phyloP scores from a whole-genome alignment of 2,329 filamentous ascomycete genomes.

The Achaetomium macrosporum region DNA sequence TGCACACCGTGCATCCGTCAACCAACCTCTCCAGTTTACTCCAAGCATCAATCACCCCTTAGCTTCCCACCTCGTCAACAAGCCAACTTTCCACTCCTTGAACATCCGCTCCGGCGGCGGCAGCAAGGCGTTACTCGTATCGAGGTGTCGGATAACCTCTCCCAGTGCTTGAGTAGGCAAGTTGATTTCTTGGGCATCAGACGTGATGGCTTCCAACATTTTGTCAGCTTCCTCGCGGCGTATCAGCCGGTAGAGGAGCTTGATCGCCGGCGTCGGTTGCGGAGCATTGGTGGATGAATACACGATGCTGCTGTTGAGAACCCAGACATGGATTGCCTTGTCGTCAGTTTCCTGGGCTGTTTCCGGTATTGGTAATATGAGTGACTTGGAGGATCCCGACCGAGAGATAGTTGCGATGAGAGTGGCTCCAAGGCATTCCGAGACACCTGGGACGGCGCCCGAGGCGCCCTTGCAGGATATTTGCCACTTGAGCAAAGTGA shows the following conservation, averaged over 20 bases:
- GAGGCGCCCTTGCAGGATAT: constrained; percentile 36
- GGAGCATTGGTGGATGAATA: constrained; percentile 40
- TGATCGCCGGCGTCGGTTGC: constrained; percentile 37
- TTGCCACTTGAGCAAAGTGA: constrained; percentile 54
- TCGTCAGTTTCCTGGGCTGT: neutral
- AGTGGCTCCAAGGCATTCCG: constrained; percentile 48
- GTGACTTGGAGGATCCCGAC: constrained; percentile 53
- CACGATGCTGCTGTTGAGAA: constrained; percentile 49
- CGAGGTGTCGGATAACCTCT: constrained; percentile 39
- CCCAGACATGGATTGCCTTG: constrained; percentile 45
- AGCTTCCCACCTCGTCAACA: constrained; percentile 47
- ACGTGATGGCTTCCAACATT: constrained; percentile 46
- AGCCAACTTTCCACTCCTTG: constrained; percentile 61
- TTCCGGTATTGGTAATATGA: constrained; percentile 39
- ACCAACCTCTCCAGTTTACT: neutral
- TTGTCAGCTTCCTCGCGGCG: constrained; percentile 39
- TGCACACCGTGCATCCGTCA: neutral
- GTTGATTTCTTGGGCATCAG: constrained; percentile 53
- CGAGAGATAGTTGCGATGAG: constrained; percentile 48
- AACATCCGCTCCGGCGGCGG: constrained; percentile 53
- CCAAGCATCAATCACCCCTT: neutral
- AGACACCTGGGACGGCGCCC: constrained; percentile 33
- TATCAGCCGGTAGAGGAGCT: constrained; percentile 47
- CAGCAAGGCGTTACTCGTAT: constrained; percentile 44
- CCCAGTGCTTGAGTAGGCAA: constrained; percentile 47